Evolutionary conservation across 495 filamentous ascomycete genomes (phyloP).

Genomic region (Neurospora sp.): DNA sequence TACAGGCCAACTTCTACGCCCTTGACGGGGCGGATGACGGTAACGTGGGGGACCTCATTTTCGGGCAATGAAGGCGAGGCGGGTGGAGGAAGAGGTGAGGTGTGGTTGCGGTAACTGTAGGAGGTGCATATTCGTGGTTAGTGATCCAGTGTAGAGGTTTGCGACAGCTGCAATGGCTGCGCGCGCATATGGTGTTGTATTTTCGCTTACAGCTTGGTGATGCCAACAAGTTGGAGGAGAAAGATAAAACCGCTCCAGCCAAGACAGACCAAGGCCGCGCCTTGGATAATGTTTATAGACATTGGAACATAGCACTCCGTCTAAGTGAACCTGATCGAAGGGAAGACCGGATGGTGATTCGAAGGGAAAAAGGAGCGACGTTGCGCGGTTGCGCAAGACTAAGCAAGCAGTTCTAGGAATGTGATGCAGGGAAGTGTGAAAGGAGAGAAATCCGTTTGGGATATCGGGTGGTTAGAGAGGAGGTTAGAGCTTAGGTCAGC

Average conservation of each 20-base stretch:
- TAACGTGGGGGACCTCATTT: conserved; percentile 64
- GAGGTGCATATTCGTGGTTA: conserved; percentile 5
- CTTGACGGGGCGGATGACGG: conserved; percentile 86
- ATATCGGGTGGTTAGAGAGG: neutral
- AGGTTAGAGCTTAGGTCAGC: neutral
- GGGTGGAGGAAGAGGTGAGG: conserved; percentile 29
- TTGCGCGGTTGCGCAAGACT: neutral
- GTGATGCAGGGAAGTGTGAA: neutral
- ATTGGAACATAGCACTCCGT: conserved; percentile 24
- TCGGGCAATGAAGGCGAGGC: conserved; percentile 33
- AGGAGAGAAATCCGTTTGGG: neutral
- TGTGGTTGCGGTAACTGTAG: conserved; percentile 41
- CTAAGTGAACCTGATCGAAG: neutral
- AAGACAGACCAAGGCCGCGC: conserved; percentile 34
- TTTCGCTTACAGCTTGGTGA: conserved; percentile 38
- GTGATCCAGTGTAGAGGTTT: neutral
- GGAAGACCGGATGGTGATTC: neutral
- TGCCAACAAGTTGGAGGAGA: conserved; percentile 40
- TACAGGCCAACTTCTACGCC: conserved; percentile 85
- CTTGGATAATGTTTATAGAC: conserved; percentile 24
- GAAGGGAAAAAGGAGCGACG: neutral
- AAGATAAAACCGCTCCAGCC: conserved; percentile 41
- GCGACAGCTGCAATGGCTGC: neutral
- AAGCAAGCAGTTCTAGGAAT: neutral
- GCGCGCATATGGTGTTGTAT: neutral